Percentiles rank a stretch among this genome's conserved stretches.
Conservation (phyloP, 2,329 filamentous ascomycete species). For the Fusarium tjaetaba region DNA sequence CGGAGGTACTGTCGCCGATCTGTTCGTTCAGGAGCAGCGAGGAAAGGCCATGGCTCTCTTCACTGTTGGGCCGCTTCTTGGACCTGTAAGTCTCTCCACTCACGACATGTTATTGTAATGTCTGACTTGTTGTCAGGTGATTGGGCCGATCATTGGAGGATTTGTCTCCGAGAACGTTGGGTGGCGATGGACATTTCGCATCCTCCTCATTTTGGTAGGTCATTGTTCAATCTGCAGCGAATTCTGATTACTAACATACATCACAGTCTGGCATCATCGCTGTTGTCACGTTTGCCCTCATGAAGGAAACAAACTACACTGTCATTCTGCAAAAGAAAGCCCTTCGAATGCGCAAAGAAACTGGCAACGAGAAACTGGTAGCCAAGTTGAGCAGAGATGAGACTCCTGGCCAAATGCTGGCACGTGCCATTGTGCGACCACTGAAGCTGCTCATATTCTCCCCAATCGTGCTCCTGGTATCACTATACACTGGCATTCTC, state of each 20-base stretch:
- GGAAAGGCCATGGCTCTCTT: conserved; percentile 72
- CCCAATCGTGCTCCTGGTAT: conserved; percentile 61
- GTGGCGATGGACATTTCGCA: conserved; percentile 62
- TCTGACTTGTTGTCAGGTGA: neutral
- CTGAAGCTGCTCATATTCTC: conserved; percentile 62
- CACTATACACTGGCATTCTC: conserved; percentile 49
- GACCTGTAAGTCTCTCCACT: conserved; percentile 51
- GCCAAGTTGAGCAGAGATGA: conserved; percentile 12
- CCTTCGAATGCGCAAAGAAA: conserved; percentile 5
- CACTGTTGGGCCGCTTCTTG: conserved; percentile 67
- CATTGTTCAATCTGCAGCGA: too few species aligned
- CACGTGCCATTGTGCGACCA: conserved; percentile 52
- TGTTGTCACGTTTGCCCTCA: conserved; percentile 17
- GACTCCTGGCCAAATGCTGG: conserved; percentile 32
- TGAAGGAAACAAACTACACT: conserved; percentile 44
- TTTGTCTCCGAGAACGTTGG: conserved; percentile 58
- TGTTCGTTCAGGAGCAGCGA: conserved; percentile 46
- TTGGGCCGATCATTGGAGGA: conserved; percentile 52
- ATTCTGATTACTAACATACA: too few species aligned
- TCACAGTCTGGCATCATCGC: neutral
- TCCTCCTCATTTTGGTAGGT: conserved; percentile 55
- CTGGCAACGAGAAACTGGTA: conserved; percentile 29
- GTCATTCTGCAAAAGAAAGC: conserved; percentile 17
- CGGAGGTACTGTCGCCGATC: conserved; percentile 29
- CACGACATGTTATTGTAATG: accelerated